Base-by-base conservation (phyloP, 768 basidiomycete genomes). In the Tubosaeta sp. region DNA sequence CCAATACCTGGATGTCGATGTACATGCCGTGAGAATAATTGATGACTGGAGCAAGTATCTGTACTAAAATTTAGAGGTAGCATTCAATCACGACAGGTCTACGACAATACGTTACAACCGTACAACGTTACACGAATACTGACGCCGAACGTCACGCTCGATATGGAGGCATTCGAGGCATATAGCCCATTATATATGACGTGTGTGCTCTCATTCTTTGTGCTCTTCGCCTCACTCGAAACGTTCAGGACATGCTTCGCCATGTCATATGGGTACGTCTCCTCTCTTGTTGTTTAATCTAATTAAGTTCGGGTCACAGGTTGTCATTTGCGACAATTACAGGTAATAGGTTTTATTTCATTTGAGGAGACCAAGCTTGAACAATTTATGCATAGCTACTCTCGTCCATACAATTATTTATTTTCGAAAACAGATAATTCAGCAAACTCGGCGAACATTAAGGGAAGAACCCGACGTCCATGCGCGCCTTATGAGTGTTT, bases 391-490 rank as follows among this genome's bases (percentile, higher is more conserved):
- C 5, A 27, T 42, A 69, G 67, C 67, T 6, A 69, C 59, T 7
- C 58, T 68, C 27, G 58, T 63, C n/a, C 67, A 68, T 29, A 50
- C 67, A 1, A 61, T 74, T 65, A 72, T 91, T 32, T 84, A 83
- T 71, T 88, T 84, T 73, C 81, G 88, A 65, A 86, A 86, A 63
- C 86, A 88, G 66, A 88, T 92, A 52, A 83, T 83, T 76, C 73
- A 72, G 5, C 88, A 89, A 66, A 71, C 82, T 17, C 82, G 86
- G 43, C 78, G 83, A 49, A 76, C 88, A 4, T 77, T 88, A 66
- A 67, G 77, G 44, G 91, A 92, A 60, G 86, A 89, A 61, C 86
- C 87, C 0, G 91, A 93, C 71, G 81, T 93, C 54, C 91, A 93
- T 60, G 87, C 88, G 17, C 80, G 88, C 12, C 74, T 93, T 34